Evolutionary conservation across 2,329 filamentous ascomycete genomes (phyloP), one percentile per base, ranked within the genome.

Genomic region (Penicillium hesseltinei): DNA sequence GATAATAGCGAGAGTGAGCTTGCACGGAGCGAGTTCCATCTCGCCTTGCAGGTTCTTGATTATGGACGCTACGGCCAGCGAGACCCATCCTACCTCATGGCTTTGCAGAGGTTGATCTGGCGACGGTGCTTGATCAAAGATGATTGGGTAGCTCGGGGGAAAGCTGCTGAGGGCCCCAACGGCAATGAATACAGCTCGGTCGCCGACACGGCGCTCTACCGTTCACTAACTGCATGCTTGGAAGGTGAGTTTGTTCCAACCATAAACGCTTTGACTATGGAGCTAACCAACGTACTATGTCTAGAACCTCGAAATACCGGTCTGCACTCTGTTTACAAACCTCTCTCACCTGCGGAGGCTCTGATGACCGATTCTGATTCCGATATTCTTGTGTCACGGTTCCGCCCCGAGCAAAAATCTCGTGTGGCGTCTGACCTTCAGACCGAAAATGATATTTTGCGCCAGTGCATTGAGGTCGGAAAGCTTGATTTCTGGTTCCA

Each of bases 101-200:
- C 69, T 31, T 56, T 73, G 44, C 68, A 67, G 6, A 71, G 71
- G 38, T 56, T 73, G 27, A 90, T 97, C 61, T 99, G 94, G 94
- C 88, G 94, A 69, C 86, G 94, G 53, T 88, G 91, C 60, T 89
- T 89, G 68, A 82, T 93, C 63, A 85, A 87, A 49, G 92, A 97
- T 71, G 85, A 97, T 70, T 99, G 94, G 94, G 79, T 83, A 27
- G 80, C 79, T 57, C 83, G 95, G 69, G 93, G 94, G 69, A 86
- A 90, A 63, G 93, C 89, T 0, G 85, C 88, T 47, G 81, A 88
- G 58, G 88, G 90, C 70, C 85, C 86, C 56, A 92, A 96, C 67
- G 76, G 79, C 3, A 82, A 89, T 60, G 83, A 91, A 29, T 79
- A 86, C 52, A 80, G 82, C 29, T 78, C 84, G 19, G 75, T 95